Evolutionary conservation across 2,329 filamentous ascomycete species (phyloP), one percentile per base, ranked within the genome.

Genomic region (Neopestalotiopsis sp.): DNA sequence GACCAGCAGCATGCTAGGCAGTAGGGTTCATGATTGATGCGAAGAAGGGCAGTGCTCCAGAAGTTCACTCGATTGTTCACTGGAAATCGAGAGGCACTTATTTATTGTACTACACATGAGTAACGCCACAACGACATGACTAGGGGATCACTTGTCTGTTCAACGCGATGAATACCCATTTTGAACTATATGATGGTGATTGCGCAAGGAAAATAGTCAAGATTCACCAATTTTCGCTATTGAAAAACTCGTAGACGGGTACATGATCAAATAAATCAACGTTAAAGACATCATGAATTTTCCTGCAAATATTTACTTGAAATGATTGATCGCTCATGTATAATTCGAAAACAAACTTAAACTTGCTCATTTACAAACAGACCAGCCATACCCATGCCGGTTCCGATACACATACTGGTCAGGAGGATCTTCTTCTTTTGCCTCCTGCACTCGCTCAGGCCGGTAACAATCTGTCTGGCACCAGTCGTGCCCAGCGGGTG

Each of bases 371-470:
- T 90, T 12, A 91, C 87, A 79, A 91, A 90, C 76, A 91, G 75
- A 2, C 88, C 89, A 20, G 90, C 90, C 89, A 91, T 91, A 52
- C 89, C 90, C 84, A 90, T 89, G 17, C 90, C 90, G 6, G 89
- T 91, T 49, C 90, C 90, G 71, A 91, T 90, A 78, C 90, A 98
- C 95, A 98, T 98, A 78, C 92, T 96, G 24, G 94, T 97, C 77
- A 98, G 83, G 71, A 98, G 81, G 73, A 97, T 86, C 92, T 94
- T 97, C 88, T 95, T 95, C 87, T 94, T 94, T 71, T 90, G 90
- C 77, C 93, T 89, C 77, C 94, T 87, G 75, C 91, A 90, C 86
- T 97, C 95, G 77, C 92, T 95, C 77, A 98, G 81, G 24, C 95
- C 93, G 0, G 96, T 98, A 70, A 96, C 94, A 73, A 98, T 94